Evolutionary conservation across 1,284 basidiomycete species (phyloP).

Genomic region (Sporisorium sorghi): DNA sequence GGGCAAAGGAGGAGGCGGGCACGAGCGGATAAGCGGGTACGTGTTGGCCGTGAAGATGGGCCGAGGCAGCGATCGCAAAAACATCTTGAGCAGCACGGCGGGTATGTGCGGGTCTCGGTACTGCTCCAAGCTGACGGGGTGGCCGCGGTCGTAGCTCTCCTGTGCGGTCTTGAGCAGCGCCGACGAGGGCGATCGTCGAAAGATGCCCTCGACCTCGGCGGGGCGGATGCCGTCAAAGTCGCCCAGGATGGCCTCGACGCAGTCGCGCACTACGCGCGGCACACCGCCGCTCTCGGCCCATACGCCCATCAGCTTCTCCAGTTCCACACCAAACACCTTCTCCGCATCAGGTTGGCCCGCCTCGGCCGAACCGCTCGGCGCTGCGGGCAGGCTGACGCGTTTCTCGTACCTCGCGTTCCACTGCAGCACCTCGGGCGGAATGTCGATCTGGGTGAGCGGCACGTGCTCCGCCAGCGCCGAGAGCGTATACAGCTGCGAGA

Average conservation of each 20-base stretch:
- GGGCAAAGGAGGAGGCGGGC: slow-evolving; percentile 73
- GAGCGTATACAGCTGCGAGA: slow-evolving; percentile 79
- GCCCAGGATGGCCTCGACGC: slow-evolving; percentile 75
- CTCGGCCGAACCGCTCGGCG: slow-evolving; percentile 60
- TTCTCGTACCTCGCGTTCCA: slow-evolving; percentile 27
- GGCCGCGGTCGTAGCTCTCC: slow-evolving; percentile 84
- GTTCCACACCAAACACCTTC: slow-evolving; percentile 81
- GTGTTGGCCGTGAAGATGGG: slow-evolving; percentile 79
- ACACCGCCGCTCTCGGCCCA: slow-evolving; percentile 80
- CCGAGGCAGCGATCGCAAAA: slow-evolving; percentile 80
- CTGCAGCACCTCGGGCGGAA: slow-evolving; percentile 83
- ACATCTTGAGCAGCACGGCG: slow-evolving; percentile 85
- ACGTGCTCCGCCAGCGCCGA: slow-evolving; percentile 80
- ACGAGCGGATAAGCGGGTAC: slow-evolving; percentile 77
- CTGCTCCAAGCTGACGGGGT: slow-evolving; percentile 79
- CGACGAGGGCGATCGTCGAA: slow-evolving; percentile 80
- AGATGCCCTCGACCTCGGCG: slow-evolving; percentile 80
- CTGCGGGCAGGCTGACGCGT: slow-evolving; percentile 19
- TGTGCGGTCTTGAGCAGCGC: slow-evolving; percentile 78
- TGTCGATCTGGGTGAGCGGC: slow-evolving; percentile 84
- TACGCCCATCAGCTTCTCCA: slow-evolving; percentile 83
- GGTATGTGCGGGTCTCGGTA: slow-evolving; percentile 83
- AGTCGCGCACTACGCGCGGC: slow-evolving; percentile 81
- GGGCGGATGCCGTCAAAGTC: slow-evolving; percentile 70
- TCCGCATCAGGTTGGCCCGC: slow-evolving; percentile 71